phyloP scores from a whole-genome alignment of 2,329 filamentous ascomycete genomes.

The Arthrobotrys iridis region DNA sequence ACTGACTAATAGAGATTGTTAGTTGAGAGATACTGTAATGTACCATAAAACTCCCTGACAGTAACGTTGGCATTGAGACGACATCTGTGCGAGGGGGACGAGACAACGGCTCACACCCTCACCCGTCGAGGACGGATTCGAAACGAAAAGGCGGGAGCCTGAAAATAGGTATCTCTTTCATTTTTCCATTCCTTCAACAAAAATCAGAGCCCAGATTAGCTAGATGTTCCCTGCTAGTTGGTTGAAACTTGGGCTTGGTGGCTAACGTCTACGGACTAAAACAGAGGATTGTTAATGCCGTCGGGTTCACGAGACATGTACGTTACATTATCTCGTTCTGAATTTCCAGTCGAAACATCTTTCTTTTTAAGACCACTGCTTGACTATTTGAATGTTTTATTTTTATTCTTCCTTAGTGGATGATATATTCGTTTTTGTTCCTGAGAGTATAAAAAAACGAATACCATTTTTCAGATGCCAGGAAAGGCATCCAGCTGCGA shows the following conservation, averaged over 20 bases:
- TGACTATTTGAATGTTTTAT: neutral
- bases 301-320: slow-evolving; percentile 39
- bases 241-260: slow-evolving; percentile 45
- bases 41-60: neutral
- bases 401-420: neutral
- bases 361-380: slow-evolving; percentile 20
- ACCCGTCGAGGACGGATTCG: neutral
- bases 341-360: slow-evolving; percentile 10
- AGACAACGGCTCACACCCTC: neutral
- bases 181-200: neutral
- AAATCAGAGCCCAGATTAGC: slow-evolving; percentile 27
- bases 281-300: slow-evolving; percentile 35
- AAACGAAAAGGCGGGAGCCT: slow-evolving; percentile 47
- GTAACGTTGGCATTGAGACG: neutral
- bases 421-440: neutral
- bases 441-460: slow-evolving; percentile 13
- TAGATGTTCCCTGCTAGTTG: slow-evolving; percentile 47
- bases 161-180: slow-evolving; percentile 32
- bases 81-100: slow-evolving; percentile 5
- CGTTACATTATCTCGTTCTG: slow-evolving; percentile 18
- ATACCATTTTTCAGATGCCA: slow-evolving; percentile 10
- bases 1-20: slow-evolving; percentile 15
- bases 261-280: slow-evolving; percentile 27
- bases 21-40: neutral
- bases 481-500: slow-evolving; percentile 46